Conservation (phyloP, 192 early-diverging fungal genomes). For the Coemansia pectinata region DNA sequence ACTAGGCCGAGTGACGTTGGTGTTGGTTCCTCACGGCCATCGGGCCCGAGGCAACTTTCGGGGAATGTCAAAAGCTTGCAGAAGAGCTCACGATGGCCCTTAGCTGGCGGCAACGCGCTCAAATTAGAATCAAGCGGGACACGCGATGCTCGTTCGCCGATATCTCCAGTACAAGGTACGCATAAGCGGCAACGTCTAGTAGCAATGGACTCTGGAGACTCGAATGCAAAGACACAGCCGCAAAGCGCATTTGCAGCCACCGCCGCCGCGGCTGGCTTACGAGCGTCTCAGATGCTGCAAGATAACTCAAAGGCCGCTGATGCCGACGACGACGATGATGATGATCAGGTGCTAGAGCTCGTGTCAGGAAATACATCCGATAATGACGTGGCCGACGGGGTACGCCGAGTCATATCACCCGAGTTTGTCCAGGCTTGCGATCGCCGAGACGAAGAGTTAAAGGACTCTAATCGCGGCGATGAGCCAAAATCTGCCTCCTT, state of each 20-base stretch:
- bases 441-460: background rate
- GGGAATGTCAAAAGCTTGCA: background rate
- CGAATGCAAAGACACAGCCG: background rate
- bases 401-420: background rate
- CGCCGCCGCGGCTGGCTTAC: background rate
- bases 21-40: background rate
- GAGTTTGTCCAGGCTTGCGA: background rate
- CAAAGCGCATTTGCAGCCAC: background rate
- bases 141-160: constrained; percentile 2
- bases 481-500: background rate
- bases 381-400: background rate
- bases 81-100: background rate
- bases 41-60: background rate
- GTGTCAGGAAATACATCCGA: background rate
- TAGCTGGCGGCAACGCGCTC: background rate
- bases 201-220: too few species aligned
- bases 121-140: background rate
- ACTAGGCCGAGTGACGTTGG: background rate
- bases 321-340: background rate
- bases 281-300: background rate
- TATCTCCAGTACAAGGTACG: background rate
- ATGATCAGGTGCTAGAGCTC: background rate
- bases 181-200: background rate
- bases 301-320: background rate
- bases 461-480: background rate